Evolutionary conservation across 305 asterid genomes (phyloP).

Genomic region (Solanum aculeatissimum): DNA sequence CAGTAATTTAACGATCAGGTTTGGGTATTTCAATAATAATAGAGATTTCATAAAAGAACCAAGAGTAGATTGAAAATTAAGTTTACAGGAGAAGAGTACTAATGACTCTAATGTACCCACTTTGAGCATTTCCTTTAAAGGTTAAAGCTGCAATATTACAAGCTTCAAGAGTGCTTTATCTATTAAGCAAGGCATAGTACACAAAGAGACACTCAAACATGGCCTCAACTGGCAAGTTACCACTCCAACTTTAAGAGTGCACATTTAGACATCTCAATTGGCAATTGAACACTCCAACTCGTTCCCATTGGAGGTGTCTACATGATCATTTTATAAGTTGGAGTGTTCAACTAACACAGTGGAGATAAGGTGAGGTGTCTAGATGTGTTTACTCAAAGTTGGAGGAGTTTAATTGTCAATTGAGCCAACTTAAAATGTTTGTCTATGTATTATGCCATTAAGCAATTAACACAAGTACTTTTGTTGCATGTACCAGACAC

Average conservation of each 20-base stretch:
- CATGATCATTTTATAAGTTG: background rate
- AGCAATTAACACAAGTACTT: background rate
- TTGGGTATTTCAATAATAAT: too few species aligned
- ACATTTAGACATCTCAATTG: background rate
- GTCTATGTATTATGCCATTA: background rate
- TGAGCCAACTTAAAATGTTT: too few species aligned
- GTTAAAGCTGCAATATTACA: background rate
- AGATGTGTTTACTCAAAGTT: too few species aligned
- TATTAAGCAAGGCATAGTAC: background rate
- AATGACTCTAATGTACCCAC: too few species aligned
- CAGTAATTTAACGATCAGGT: background rate
- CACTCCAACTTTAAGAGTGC: background rate
- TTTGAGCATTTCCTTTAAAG: background rate
- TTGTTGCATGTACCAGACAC: background rate
- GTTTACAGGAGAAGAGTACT: too few species aligned
- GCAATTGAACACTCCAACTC: background rate
- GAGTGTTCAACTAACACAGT: background rate
- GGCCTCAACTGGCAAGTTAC: background rate
- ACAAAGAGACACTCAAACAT: background rate
- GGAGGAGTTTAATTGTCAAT: too few species aligned
- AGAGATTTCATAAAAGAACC: too few species aligned
- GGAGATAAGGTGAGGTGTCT: background rate
- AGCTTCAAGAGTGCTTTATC: background rate
- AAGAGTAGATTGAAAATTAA: too few species aligned
- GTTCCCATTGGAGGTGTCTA: background rate